These are phyloP conservation scores for Canavalia gladiata DNA, from an alignment of 306 rosid genomes.

Conservation along the genomic window DNA sequence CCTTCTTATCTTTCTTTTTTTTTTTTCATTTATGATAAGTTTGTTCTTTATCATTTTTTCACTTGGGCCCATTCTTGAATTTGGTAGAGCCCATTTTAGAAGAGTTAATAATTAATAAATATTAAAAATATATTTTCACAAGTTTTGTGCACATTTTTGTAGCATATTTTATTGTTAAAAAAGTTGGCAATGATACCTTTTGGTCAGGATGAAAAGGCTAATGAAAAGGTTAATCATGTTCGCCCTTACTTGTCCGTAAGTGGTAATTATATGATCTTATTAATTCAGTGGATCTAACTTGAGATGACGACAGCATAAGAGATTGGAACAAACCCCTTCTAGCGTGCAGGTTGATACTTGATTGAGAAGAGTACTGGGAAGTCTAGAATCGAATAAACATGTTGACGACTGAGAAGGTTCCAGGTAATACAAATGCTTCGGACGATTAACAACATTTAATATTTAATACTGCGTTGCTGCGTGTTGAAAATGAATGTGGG, in stretches of 20 bases:
- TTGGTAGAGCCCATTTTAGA: no score
- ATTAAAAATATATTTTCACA: no score
- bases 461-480: neutral
- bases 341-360: neutral
- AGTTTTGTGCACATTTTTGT: neutral
- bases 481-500: constrained; percentile 34
- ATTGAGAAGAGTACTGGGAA: neutral
- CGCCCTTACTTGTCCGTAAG: constrained; percentile 51
- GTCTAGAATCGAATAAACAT: neutral
- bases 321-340: constrained; percentile 35
- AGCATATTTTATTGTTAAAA: neutral
- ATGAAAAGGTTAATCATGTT: constrained; percentile 49
- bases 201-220: constrained; percentile 33
- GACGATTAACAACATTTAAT: neutral
- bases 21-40: no score
- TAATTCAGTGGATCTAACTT: constrained; percentile 4
- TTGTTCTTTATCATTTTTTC: no score
- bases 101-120: no score
- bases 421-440: constrained; percentile 14
- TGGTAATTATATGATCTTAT: neutral
- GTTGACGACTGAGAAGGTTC: constrained; percentile 46
- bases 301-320: constrained; percentile 30
- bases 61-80: no score
- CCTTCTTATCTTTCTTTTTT: no score
- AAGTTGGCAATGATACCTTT: neutral